Evolutionary conservation across 2,329 filamentous ascomycete species (phyloP).

Genomic region (Incumbomyces delicatus): DNA sequence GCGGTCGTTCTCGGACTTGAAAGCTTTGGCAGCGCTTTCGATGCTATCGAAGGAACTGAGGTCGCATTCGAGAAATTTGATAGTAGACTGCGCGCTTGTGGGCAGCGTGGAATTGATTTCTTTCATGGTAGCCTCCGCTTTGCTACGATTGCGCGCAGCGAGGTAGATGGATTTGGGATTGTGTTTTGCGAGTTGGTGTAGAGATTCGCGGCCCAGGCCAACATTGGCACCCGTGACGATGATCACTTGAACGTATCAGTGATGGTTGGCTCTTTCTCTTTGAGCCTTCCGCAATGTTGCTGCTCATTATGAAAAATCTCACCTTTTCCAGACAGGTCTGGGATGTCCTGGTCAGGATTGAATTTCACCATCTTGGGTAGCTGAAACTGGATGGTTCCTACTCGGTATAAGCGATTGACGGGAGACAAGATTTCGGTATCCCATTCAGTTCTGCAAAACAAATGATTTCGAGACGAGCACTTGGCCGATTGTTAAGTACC

Average conservation of each 20-base stretch:
- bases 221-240: constrained; percentile 28
- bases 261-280: neutral
- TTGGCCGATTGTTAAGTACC: too few relatives aligned
- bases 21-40: constrained; percentile 29
- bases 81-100: constrained; percentile 13
- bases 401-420: neutral
- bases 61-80: constrained; percentile 36
- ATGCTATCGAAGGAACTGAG: constrained; percentile 38
- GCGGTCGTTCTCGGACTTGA: constrained; percentile 9
- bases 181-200: constrained; percentile 36
- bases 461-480: too few relatives aligned
- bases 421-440: too few relatives aligned
- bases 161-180: constrained; percentile 38
- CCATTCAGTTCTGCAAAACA: too few relatives aligned
- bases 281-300: neutral
- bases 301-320: constrained; percentile 7
- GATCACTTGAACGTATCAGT: constrained; percentile 1
- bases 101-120: constrained; percentile 26
- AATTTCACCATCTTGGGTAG: constrained; percentile 10
- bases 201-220: constrained; percentile 39
- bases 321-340: constrained; percentile 32
- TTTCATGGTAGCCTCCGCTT: constrained; percentile 26
- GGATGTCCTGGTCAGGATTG: constrained; percentile 23
- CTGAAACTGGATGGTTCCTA: neutral
- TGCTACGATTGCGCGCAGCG: constrained; percentile 29